A percentile compares a stretch with the other conserved stretches of the same genome.
Conservation (phyloP, 495 filamentous ascomycete species). For the Letharia lupina region DNA sequence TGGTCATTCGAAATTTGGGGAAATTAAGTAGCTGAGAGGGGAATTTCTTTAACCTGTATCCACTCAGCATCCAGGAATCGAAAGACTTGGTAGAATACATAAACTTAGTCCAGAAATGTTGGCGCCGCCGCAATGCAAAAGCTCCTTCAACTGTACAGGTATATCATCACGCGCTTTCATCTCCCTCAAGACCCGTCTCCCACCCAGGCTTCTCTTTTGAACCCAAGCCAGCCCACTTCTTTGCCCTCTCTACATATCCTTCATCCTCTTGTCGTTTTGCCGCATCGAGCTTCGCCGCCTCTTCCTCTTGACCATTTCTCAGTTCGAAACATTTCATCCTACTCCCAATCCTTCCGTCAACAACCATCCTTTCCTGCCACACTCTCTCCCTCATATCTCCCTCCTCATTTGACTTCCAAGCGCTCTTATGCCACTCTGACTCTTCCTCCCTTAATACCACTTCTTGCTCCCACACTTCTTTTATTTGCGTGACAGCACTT, state of each 20-base stretch:
- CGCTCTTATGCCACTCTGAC: conserved; percentile 75
- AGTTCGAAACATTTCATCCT: conserved; percentile 77
- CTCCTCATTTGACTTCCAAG: conserved; percentile 29
- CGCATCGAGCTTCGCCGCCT: conserved; percentile 13
- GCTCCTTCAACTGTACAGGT: background rate
- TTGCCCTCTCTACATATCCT: conserved; percentile 4
- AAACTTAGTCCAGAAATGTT: background rate
- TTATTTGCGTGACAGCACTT: conserved; percentile 18
- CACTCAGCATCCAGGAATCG: background rate
- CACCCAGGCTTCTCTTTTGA: conserved; percentile 17
- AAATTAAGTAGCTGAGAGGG: background rate
- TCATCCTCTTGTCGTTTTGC: conserved; percentile 9
- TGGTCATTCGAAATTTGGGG: too few species aligned
- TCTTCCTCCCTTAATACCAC: conserved; percentile 69
- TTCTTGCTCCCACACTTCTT: conserved; percentile 54
- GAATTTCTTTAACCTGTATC: background rate
- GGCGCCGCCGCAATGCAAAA: conserved; percentile 10
- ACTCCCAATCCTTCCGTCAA: conserved; percentile 67
- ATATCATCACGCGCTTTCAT: conserved; percentile 5
- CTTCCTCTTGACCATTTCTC: conserved; percentile 15
- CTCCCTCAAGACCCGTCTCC: conserved; percentile 24
- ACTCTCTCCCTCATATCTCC: conserved; percentile 44
- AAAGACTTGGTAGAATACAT: background rate
- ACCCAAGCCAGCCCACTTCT: conserved; percentile 18
- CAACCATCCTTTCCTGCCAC: conserved; percentile 66